phyloP scores from a whole-genome alignment of 345 rosid species.

The Clarkia xantiana region DNA sequence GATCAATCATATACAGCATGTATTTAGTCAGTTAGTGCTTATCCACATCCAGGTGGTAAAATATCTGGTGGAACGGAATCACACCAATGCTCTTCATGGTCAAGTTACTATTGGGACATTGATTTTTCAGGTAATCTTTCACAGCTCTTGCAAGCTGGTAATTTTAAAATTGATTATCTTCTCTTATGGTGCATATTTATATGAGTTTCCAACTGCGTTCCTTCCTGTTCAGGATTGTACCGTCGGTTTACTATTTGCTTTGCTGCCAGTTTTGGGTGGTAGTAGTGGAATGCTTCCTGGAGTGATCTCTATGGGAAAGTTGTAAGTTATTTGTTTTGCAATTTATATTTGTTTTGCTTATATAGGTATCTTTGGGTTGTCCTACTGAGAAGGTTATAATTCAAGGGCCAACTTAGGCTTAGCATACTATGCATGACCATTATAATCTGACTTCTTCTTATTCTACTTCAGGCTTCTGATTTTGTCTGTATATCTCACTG shows the following conservation, averaged over 20 bases:
- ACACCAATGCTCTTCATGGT: conserved; percentile 71
- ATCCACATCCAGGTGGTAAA: conserved; percentile 65
- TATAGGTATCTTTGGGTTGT: too few relatives aligned
- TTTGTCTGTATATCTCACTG: conserved; percentile 58
- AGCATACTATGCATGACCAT: too few relatives aligned
- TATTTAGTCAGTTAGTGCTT: neutral
- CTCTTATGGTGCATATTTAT: conserved; percentile 1
- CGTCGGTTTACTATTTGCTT: conserved; percentile 83
- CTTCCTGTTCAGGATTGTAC: conserved; percentile 67
- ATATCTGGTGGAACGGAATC: conserved; percentile 68
- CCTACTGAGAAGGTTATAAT: too few relatives aligned
- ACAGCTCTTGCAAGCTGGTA: conserved; percentile 4
- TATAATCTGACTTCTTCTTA: neutral
- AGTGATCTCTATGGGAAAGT: conserved; percentile 82
- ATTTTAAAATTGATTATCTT: neutral
- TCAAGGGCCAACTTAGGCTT: too few relatives aligned
- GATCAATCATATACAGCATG: neutral
- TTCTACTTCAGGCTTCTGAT: conserved; percentile 52
- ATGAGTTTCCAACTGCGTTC: conserved; percentile 11
- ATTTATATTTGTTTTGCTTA: too few relatives aligned
- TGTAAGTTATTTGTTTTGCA: conserved; percentile 38
- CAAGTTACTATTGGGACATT: conserved; percentile 96
- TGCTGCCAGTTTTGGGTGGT: conserved; percentile 97
- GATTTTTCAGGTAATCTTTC: conserved; percentile 69
- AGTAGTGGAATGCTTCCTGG: conserved; percentile 76